These are phyloP conservation scores for Waltergamsia citrina DNA, from an alignment of 2,329 filamentous ascomycete genomes.

Conservation along the genomic window DNA sequence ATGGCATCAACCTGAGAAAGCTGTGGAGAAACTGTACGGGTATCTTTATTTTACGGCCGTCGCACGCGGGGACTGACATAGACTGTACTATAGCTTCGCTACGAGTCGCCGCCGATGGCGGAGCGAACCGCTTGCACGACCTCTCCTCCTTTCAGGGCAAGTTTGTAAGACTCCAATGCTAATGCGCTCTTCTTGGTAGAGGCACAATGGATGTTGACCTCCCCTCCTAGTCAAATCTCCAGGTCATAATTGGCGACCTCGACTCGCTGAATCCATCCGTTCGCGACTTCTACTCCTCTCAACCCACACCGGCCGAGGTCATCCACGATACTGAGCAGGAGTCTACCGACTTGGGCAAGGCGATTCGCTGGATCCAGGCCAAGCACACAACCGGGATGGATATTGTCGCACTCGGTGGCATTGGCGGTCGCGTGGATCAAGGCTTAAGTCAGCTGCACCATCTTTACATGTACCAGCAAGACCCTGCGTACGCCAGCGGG, in stretches of 20 bases:
- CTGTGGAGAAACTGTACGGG: constrained; percentile 38
- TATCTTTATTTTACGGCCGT: no score
- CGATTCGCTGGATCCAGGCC: constrained; percentile 48
- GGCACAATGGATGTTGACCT: no score
- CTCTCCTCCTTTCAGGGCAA: constrained; percentile 30
- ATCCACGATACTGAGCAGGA: constrained; percentile 72
- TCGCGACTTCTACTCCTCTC: constrained; percentile 54
- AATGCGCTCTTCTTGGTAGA: no score
- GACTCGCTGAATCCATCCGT: constrained; percentile 66
- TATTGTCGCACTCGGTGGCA: constrained; percentile 73
- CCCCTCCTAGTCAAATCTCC: constrained; percentile 52
- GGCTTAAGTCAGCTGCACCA: constrained; percentile 84
- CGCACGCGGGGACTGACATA: neutral
- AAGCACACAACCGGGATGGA: constrained; percentile 32
- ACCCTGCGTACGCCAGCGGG: constrained; percentile 38
- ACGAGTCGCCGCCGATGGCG: constrained; percentile 81
- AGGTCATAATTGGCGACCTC: constrained; percentile 79
- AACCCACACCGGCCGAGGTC: constrained; percentile 42
- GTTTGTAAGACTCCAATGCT: constrained; percentile 24
- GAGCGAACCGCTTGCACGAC: constrained; percentile 65
- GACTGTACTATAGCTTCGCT: constrained; percentile 46
- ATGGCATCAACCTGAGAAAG: constrained; percentile 34
- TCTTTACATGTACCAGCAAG: constrained; percentile 54
- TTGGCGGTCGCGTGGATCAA: constrained; percentile 88
- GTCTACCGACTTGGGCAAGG: constrained; percentile 87